Evolutionary conservation across 768 basidiomycete species (phyloP).

Genomic region (Rhizopogon rudus): DNA sequence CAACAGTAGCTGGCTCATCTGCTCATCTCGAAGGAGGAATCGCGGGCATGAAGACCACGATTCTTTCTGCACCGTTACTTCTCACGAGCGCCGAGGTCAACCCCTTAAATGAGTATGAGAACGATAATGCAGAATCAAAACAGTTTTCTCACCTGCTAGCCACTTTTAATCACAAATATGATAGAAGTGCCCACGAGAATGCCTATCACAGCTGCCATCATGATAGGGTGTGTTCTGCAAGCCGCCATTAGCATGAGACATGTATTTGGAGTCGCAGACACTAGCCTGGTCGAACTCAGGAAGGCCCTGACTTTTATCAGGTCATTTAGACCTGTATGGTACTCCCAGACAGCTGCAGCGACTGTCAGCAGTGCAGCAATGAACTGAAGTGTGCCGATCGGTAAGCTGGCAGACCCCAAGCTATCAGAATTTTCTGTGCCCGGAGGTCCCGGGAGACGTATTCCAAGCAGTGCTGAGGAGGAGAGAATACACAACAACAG

Average conservation of each 20-base stretch:
- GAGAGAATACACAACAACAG: constrained; percentile 59
- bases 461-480: constrained; percentile 57
- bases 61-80: background rate
- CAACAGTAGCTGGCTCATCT: background rate
- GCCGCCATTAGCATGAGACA: background rate
- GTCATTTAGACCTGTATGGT: constrained; percentile 52
- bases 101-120: background rate
- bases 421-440: constrained; percentile 15
- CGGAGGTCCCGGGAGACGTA: constrained; percentile 46
- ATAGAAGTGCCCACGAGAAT: constrained; percentile 50
- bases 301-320: constrained; percentile 57
- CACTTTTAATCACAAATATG: constrained; percentile 36
- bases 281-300: constrained; percentile 50
- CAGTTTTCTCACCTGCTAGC: constrained; percentile 1
- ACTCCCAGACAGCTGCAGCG: constrained; percentile 61
- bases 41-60: background rate
- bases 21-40: background rate
- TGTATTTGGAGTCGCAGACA: constrained; percentile 21
- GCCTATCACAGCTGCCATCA: constrained; percentile 45
- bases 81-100: background rate
- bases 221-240: constrained; percentile 43
- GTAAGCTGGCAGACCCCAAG: constrained; percentile 30
- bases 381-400: constrained; percentile 51
- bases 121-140: background rate
- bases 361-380: constrained; percentile 50